These are phyloP conservation scores for Podila minutissima DNA, from an alignment of 192 early-diverging fungal species.

Conservation along the genomic window DNA sequence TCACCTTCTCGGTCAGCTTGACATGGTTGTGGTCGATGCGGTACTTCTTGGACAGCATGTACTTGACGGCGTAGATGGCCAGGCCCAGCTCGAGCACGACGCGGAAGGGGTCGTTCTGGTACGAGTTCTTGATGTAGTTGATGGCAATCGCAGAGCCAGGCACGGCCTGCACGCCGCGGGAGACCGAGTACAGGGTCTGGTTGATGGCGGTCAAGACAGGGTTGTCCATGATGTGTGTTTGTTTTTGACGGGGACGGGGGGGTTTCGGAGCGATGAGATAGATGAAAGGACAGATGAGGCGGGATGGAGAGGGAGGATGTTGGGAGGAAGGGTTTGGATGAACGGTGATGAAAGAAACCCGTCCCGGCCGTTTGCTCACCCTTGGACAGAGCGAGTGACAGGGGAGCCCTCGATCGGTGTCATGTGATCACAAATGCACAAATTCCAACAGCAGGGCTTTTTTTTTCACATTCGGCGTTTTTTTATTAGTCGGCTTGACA, in stretches of 20 bases:
- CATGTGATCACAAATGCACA: too few relatives aligned
- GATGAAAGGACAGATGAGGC: slow-evolving; percentile 2
- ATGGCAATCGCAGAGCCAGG: slow-evolving; percentile 75
- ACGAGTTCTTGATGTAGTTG: slow-evolving; percentile 34
- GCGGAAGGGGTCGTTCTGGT: slow-evolving; percentile 58
- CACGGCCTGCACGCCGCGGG: slow-evolving; percentile 56
- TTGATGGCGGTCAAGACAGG: slow-evolving; percentile 56
- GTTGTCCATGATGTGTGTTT: slow-evolving; percentile 33
- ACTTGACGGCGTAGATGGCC: slow-evolving; percentile 89
- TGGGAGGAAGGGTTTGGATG: neutral
- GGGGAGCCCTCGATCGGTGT: neutral
- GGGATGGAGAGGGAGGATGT: neutral
- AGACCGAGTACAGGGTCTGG: slow-evolving; percentile 54
- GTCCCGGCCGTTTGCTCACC: neutral
- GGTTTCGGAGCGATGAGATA: slow-evolving; percentile 17
- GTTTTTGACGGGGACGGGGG: neutral
- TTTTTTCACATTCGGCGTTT: too few relatives aligned
- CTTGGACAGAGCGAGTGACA: neutral
- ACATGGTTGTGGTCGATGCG: slow-evolving; percentile 81
- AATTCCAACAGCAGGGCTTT: too few relatives aligned
- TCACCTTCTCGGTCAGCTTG: slow-evolving; percentile 82
- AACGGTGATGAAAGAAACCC: slow-evolving; percentile 3
- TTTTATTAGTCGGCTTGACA: too few relatives aligned
- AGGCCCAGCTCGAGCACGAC: slow-evolving; percentile 81
- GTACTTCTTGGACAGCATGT: slow-evolving; percentile 85